A percentile compares a stretch with the other conserved stretches of the same genome.
phyloP scores from a whole-genome alignment of 2,329 filamentous ascomycete species.

The Exophiala phaeomuriformis region DNA sequence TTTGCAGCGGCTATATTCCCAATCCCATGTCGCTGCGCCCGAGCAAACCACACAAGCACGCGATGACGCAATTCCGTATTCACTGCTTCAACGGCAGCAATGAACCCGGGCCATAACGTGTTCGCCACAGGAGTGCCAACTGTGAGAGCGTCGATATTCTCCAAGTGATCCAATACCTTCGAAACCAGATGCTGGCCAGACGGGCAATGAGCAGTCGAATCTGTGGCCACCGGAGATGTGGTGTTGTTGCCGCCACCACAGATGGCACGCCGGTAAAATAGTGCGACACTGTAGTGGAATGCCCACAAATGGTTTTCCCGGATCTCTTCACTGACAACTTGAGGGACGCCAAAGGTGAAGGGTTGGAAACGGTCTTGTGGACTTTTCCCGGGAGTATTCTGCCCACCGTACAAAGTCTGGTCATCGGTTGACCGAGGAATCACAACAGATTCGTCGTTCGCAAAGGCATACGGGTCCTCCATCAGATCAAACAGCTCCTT shows the following conservation, averaged over 20 bases:
- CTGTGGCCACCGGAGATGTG: background rate
- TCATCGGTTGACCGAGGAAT: background rate
- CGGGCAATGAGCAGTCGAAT: background rate
- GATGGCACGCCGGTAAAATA: conserved; percentile 1
- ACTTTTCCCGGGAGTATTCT: background rate
- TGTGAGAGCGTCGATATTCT: conserved; percentile 9
- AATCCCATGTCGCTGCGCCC: conserved; percentile 2
- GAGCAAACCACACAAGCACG: conserved; percentile 11
- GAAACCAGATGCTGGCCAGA: conserved; percentile 1
- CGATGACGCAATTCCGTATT: conserved; percentile 5
- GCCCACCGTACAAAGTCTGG: background rate
- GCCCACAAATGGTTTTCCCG: conserved; percentile 10
- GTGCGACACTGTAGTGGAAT: conserved; percentile 8
- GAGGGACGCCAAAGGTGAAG: background rate
- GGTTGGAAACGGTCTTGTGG: background rate
- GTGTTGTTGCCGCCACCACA: background rate
- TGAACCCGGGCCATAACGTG: conserved; percentile 11
- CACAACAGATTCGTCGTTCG: background rate
- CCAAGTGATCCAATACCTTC: conserved; percentile 7
- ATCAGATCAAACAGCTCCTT: background rate
- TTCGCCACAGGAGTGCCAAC: background rate
- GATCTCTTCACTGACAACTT: background rate
- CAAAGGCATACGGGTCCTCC: background rate
- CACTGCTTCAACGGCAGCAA: conserved; percentile 11
- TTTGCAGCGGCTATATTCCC: conserved; percentile 9